Conservation (phyloP, 768 basidiomycete species). For the Lanmaoa rubissima region DNA sequence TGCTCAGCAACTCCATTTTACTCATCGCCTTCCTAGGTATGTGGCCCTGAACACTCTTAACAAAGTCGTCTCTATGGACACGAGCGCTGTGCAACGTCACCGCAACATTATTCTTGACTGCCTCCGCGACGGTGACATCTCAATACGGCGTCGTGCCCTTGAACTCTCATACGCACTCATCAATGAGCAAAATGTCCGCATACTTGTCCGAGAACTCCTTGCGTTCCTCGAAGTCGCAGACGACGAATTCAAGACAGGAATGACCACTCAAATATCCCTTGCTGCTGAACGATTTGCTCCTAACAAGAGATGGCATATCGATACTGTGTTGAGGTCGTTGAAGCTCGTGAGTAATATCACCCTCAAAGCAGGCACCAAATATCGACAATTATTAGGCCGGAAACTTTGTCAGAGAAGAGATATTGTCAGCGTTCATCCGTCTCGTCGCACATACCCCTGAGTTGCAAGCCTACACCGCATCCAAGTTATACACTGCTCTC, state of each 20-base stretch:
- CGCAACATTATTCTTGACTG: slow-evolving; percentile 99
- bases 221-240: slow-evolving; percentile 98
- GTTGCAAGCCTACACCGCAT: slow-evolving; percentile 92
- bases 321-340: slow-evolving; percentile 89
- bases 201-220: slow-evolving; percentile 88
- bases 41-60: slow-evolving; percentile 97
- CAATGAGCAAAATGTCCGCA: slow-evolving; percentile 90
- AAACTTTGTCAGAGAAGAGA: slow-evolving; percentile 96
- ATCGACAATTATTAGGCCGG: slow-evolving; percentile 63
- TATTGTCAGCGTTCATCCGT: slow-evolving; percentile 91
- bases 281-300: slow-evolving; percentile 97
- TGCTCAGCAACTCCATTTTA: not conserved
- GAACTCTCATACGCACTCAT: slow-evolving; percentile 97
- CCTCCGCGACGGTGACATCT: slow-evolving; percentile 97
- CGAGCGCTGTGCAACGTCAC: slow-evolving; percentile 96
- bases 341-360: slow-evolving; percentile 68
- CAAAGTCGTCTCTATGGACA: slow-evolving; percentile 97
- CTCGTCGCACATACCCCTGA: slow-evolving; percentile 97
- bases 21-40: slow-evolving; percentile 54
- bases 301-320: slow-evolving; percentile 98
- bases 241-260: slow-evolving; percentile 96
- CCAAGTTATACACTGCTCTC: slow-evolving; percentile 84
- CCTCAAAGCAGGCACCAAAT: not conserved
- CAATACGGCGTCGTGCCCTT: slow-evolving; percentile 93
- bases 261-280: slow-evolving; percentile 96